Evolutionary conservation across 768 basidiomycete species (phyloP), one percentile per base, ranked within the genome.

Genomic region (Hydnomerulius pinastri): DNA sequence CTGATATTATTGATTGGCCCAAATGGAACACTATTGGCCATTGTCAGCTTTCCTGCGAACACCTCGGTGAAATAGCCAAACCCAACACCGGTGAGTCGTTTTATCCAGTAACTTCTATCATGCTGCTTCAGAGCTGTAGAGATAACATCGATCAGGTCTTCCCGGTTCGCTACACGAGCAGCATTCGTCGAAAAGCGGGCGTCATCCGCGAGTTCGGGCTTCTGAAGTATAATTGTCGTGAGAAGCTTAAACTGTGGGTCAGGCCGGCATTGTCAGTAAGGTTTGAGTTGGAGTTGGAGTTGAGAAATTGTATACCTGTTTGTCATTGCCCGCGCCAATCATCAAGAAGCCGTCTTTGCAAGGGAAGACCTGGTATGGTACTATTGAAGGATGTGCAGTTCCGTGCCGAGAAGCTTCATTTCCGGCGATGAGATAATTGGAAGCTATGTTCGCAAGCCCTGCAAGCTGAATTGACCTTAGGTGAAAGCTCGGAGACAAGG

Each of bases 351-450:
- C 90, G 59, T 92, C 85, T 62, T 82, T 79, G 64, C 93, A 96
- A 0, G 87, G 81, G 66, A 96, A 94, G 4, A 85, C 90, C 67
- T 94, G 90, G 71, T 95, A 96, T 2, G 93, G 92, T 6, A 94
- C 95, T 60, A 98, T 87, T 15, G 91, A 93, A 12, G 95, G 90
- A 66, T 98, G 95, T 0, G 90, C 82, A 24, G 95, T 97, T n/a
- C 95, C 95, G 66, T 92, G 85, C 46, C 95, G 76, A 27, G 78
- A 76, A 20, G 88, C 95, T 66, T 94, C 90, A 66, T 86, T 71
- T 13, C 86, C 89, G 10, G 90, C 80, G 47, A 97, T 87, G 46
- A 98, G 82, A 73, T 91, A 96, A 71, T 95, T 96, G 13, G 90
- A 92, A 2, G 90, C 94, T 51, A 97, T 90, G 63, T 96, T 96